Base-by-base conservation (phyloP, 441 rosid genomes). In the Bruguiera hainesii region DNA sequence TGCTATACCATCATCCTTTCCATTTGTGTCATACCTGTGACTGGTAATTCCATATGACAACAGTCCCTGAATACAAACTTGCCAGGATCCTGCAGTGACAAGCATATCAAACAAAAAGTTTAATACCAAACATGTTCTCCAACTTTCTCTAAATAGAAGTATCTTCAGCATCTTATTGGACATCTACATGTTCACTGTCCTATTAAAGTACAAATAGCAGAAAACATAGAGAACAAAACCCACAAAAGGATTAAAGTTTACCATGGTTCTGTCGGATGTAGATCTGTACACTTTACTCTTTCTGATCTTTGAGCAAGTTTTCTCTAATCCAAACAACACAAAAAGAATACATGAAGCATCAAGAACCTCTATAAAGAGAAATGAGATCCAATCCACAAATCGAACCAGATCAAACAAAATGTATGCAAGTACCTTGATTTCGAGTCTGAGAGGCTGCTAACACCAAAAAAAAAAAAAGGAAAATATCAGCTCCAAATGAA, bases 221-320 rank as follows among this genome's bases (percentile, higher is more conserved):
- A 46, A 30, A 73, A 26, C 21, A 11, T 58, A 50, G 25, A 23
- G 6, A 70, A 68, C 18, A 29, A 51, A 70, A 46, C 50, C 26
- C 7, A 49, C 13, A 56, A 58, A 57, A 15, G 19, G 19, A 58
- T 7, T 42, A 52, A 6, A 59, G 56, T 60, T 66, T 76, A 94
- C 97, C 98, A 91, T 91, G 97, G 98, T 71, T 94, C 85, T 0
- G 88, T 76, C 15, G 93, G 96, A 75, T 94, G 98, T 18, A 94
- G 86, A 76, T 91, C 96, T 23, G 89, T 93, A 23, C 89, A 88
- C 71, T 91, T 89, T 49, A 94, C 97, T 78, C 98, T 80, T 58
- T 88, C 97, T 37, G 96, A 94, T 75, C 84, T 76, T 76, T 88
- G 89, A 70, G 86, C 80, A 70, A 89, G 80, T 77, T 89, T 84